These are phyloP conservation scores for Pichia kluyveri DNA, from an alignment of 805 yeast genomes.

Conservation along the genomic window DNA sequence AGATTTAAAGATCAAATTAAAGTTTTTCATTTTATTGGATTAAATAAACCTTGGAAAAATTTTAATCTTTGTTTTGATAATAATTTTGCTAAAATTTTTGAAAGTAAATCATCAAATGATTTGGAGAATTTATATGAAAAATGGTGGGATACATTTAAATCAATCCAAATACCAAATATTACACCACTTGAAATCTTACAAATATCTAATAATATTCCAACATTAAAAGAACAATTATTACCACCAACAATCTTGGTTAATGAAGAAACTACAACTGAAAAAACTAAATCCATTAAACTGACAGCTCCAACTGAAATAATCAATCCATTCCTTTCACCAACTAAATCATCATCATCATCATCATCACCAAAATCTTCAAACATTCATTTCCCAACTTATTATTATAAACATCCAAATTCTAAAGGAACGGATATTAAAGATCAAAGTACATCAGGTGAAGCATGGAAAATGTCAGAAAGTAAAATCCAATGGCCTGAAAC, in stretches of 20 bases:
- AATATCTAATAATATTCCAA: slow-evolving; percentile 17
- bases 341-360: neutral
- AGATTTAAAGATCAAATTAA: slow-evolving; percentile 31
- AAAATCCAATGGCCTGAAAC: slow-evolving; percentile 12
- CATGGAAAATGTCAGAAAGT: slow-evolving; percentile 22
- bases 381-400: slow-evolving; percentile 16
- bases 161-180: slow-evolving; percentile 7
- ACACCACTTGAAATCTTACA: slow-evolving; percentile 15
- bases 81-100: slow-evolving; percentile 10
- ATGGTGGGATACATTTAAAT: slow-evolving; percentile 25
- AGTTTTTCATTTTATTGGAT: slow-evolving; percentile 61
- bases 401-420: slow-evolving; percentile 14
- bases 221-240: neutral
- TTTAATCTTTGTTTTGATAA: slow-evolving; percentile 6
- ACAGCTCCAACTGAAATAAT: neutral
- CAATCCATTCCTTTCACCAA: slow-evolving; percentile 6
- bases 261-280: too few relatives aligned
- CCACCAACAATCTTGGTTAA: too few relatives aligned
- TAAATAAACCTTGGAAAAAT: slow-evolving; percentile 36
- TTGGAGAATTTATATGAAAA: slow-evolving; percentile 12
- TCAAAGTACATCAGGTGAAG: slow-evolving; percentile 24
- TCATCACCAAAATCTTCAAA: too few relatives aligned
- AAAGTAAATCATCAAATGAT: slow-evolving; percentile 8
- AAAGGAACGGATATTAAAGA: slow-evolving; percentile 6
- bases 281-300: neutral